phyloP scores from a whole-genome alignment of 495 filamentous ascomycete genomes.

The Penicillium canariense region DNA sequence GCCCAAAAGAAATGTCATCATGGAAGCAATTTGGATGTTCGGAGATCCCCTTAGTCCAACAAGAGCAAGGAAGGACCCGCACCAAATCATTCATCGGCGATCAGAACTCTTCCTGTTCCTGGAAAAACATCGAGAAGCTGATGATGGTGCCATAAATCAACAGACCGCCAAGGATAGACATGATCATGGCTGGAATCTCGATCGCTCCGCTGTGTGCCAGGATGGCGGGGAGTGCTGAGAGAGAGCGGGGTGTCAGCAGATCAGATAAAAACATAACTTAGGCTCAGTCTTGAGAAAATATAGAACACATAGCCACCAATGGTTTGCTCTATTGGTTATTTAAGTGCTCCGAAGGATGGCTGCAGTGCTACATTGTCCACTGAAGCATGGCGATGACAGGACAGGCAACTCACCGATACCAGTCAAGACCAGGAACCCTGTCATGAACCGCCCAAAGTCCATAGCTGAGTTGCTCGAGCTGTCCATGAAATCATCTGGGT shows the following conservation, averaged over 20 bases:
- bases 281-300: no score
- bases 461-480: slow-evolving; percentile 73
- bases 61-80: not conserved
- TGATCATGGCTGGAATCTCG: slow-evolving; percentile 79
- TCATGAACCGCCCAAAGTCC: slow-evolving; percentile 91
- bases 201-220: slow-evolving; percentile 85
- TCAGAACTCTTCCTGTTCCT: slow-evolving; percentile 87
- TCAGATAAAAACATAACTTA: not conserved
- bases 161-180: slow-evolving; percentile 89
- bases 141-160: slow-evolving; percentile 98
- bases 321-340: not conserved
- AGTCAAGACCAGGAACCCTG: slow-evolving; percentile 96
- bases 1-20: slow-evolving; percentile 16
- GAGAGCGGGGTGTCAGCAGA: slow-evolving; percentile 23
- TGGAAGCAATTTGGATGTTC: slow-evolving; percentile 10
- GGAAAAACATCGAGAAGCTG: slow-evolving; percentile 96
- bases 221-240: slow-evolving; percentile 79
- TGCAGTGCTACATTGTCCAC: not conserved
- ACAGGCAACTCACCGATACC: slow-evolving; percentile 74
- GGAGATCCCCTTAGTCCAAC: not conserved
- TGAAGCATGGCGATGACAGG: not conserved
- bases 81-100: slow-evolving; percentile 3
- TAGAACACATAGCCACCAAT: not conserved
- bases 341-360: not conserved
- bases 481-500: slow-evolving; percentile 97